Conservation (phyloP, 176 grass and related monocot species). For the Triticum monococcum region DNA sequence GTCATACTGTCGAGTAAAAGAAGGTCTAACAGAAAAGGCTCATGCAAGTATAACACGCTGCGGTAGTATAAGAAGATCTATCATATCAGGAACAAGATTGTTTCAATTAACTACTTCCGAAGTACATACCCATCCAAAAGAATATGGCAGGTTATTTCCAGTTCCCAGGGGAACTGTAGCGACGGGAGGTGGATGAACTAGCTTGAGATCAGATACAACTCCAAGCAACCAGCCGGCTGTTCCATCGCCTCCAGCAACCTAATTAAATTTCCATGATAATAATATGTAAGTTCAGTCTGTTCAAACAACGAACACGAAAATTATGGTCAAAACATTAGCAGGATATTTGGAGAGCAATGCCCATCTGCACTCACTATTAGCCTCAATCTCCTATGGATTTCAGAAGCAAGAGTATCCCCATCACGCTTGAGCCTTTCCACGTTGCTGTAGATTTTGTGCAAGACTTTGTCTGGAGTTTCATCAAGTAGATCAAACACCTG, state of each 20-base stretch:
- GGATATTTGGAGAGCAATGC: constrained; percentile 16
- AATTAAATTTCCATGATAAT: constrained; percentile 41
- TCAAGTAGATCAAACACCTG: constrained; percentile 83
- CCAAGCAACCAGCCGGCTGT: constrained; percentile 91
- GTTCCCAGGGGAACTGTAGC: constrained; percentile 91
- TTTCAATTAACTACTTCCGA: constrained; percentile 17
- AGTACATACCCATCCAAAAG: constrained; percentile 91
- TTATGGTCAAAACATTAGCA: constrained; percentile 26
- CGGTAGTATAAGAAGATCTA: neutral
- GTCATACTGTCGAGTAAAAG: constrained; percentile 2
- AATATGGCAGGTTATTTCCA: constrained; percentile 98
- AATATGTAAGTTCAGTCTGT: constrained; percentile 5
- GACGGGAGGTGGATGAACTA: constrained; percentile 72
- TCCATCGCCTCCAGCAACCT: constrained; percentile 99
- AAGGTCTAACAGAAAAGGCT: constrained; percentile 13
- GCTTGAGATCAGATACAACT: constrained; percentile 92
- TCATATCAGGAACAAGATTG: neutral
- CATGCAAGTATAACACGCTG: constrained; percentile 3
- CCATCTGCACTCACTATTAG: constrained; percentile 75
- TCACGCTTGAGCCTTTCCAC: constrained; percentile 66
- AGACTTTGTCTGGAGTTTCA: constrained; percentile 81
- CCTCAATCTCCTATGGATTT: constrained; percentile 67
- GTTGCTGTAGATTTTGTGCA: constrained; percentile 73
- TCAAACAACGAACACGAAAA: constrained; percentile 18
- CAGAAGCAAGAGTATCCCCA: constrained; percentile 69